Percentiles rank a stretch among this genome's conserved stretches.
Evolutionary conservation across 371 early-diverging fungal species (phyloP).

Genomic region (Mortierella sp.): DNA sequence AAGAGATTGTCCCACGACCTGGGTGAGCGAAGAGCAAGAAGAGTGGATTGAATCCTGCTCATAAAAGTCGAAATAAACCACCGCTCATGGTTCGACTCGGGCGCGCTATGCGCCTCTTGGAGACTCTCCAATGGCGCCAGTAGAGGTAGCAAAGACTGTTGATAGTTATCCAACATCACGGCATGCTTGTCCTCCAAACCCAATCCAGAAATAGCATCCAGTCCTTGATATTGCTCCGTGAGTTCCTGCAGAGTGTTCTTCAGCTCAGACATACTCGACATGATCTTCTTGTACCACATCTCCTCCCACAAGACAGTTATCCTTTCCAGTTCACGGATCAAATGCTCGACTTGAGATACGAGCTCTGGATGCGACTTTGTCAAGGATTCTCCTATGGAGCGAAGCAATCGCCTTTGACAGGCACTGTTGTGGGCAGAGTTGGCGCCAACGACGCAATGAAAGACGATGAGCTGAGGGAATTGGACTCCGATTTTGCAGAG

Average conservation of each 20-base stretch:
- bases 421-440: conserved; percentile 63
- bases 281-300: conserved; percentile 79
- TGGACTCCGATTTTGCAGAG: conserved; percentile 71
- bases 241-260: conserved; percentile 69
- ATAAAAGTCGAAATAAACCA: conserved; percentile 76
- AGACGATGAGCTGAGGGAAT: conserved; percentile 78
- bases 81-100: conserved; percentile 73
- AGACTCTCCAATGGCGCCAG: conserved; percentile 69
- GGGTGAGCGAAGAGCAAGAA: conserved; percentile 65
- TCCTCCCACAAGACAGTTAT: conserved; percentile 90
- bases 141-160: conserved; percentile 71
- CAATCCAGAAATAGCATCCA: conserved; percentile 57
- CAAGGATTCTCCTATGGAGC: conserved; percentile 62
- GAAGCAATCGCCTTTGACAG: conserved; percentile 61
- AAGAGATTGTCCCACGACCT: conserved; percentile 65
- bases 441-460: conserved; percentile 77
- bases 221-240: conserved; percentile 68
- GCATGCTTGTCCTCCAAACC: conserved; percentile 61
- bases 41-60: conserved; percentile 64
- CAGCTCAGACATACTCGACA: conserved; percentile 73
- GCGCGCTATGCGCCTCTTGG: conserved; percentile 57
- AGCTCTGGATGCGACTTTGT: conserved; percentile 61
- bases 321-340: conserved; percentile 78
- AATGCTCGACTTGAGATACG: conserved; percentile 69
- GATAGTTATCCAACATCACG: conserved; percentile 68